phyloP scores from a whole-genome alignment of 148 eudicot species.

The Hydrangea macrophylla region DNA sequence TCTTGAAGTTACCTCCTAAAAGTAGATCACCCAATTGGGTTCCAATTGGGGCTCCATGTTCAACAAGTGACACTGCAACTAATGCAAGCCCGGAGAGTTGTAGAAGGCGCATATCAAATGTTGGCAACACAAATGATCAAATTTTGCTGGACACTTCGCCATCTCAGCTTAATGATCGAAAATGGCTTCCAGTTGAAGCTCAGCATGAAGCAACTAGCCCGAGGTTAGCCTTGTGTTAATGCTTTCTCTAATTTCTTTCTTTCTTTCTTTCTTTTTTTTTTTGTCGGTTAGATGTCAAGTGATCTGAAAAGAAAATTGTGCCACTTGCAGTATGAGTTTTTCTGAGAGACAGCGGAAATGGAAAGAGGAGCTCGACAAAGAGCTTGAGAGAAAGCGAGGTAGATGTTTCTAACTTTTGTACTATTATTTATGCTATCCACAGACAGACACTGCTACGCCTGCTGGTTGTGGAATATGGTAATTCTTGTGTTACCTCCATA shows the following conservation, averaged over 20 bases:
- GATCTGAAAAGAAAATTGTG: slow-evolving; percentile 7
- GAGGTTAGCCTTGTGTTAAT: slow-evolving; percentile 21
- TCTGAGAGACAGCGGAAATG: slow-evolving; percentile 41
- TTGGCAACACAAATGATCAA: slow-evolving; percentile 22
- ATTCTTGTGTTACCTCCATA: neutral
- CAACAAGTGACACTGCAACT: slow-evolving; percentile 24
- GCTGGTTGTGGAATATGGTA: neutral
- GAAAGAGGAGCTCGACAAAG: slow-evolving; percentile 57
- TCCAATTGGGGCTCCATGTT: slow-evolving; percentile 30
- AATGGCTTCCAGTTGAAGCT: slow-evolving; percentile 18
- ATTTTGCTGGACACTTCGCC: slow-evolving; percentile 27
- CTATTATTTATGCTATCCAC: neutral
- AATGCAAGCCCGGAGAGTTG: slow-evolving; percentile 37
- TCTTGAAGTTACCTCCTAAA: slow-evolving; percentile 45
- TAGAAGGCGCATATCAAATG: slow-evolving; percentile 27
- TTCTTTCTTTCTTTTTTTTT: neutral
- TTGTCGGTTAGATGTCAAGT: neutral
- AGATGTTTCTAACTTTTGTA: neutral
- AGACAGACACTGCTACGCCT: no score
- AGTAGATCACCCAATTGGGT: slow-evolving; percentile 38
- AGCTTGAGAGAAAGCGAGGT: slow-evolving; percentile 48
- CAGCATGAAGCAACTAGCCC: slow-evolving; percentile 38
- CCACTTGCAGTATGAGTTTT: slow-evolving; percentile 21
- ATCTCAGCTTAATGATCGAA: slow-evolving; percentile 25
- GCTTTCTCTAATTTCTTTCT: neutral